Evolutionary conservation across 495 filamentous ascomycete species (phyloP).

Genomic region (Parachaetomium inaequale): DNA sequence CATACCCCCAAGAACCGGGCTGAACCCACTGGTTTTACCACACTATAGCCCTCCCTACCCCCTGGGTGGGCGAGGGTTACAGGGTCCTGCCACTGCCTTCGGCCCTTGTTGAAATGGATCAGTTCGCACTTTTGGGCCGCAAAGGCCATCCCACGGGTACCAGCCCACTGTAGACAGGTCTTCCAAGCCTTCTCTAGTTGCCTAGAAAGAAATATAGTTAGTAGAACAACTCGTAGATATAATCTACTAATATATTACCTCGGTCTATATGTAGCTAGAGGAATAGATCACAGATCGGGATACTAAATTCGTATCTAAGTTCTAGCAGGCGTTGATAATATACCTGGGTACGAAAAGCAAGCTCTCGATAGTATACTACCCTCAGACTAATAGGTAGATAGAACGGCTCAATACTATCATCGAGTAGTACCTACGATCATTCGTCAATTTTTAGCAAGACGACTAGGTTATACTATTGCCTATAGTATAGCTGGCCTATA

Average conservation of each 20-base stretch:
- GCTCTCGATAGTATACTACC: conserved; percentile 2
- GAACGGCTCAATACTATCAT: conserved; percentile 15
- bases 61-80: no score
- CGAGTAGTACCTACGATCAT: neutral
- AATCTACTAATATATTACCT: neutral
- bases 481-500: neutral
- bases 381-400: conserved; percentile 17
- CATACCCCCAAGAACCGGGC: no score
- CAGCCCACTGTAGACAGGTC: neutral
- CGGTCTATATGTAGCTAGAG: neutral
- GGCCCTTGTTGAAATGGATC: neutral
- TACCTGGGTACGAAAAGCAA: conserved; percentile 4
- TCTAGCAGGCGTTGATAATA: no score
- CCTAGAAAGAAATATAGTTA: no score
- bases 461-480: neutral
- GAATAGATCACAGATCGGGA: neutral
- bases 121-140: neutral
- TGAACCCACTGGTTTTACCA: neutral
- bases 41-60: no score
- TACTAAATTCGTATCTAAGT: neutral
- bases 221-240: no score
- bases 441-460: neutral
- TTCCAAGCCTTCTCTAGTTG: neutral
- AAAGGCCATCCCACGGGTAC: neutral
- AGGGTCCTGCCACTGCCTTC: no score